Evolutionary conservation across 345 rosid genomes (phyloP), one percentile per base, ranked within the genome.

Genomic region (Camelina hispida): DNA sequence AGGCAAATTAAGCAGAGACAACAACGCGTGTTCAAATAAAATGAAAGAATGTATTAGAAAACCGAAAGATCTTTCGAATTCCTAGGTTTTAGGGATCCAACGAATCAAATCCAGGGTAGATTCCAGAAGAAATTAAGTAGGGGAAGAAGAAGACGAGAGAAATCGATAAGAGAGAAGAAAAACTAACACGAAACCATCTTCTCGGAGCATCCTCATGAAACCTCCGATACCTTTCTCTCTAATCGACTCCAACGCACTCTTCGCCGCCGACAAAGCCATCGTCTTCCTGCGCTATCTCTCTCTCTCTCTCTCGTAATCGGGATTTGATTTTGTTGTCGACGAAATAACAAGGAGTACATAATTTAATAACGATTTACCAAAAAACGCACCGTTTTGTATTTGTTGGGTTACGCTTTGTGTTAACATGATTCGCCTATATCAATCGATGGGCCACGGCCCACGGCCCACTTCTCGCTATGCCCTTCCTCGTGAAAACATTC

Each of bases 251-350:
- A 86, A 25, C 25, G 79, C 91, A 70, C 84, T 88, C 77, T 87
- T 89, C 85, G 89, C 80, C 85, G 86, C 88, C 69, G 84, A 80
- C 72, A 85, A 75, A 56, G 94, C 98, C 99, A 95, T 95, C 78
- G 72, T 83, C 69, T 32, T 48, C 69, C 8, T 48, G 67, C 8
- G 66, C n/a, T 50, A 6, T 69, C 60, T 42, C 22, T 17, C 68
- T 69, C 56, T 46, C 25, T 46, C 25, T 16, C 68, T 62, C 35
- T 57, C 74, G 37, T 44, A 56, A 25, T 65, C 54, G 2, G 22
- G 44, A 50, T 68, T 67, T 20, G 65, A 53, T 76, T 76, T 35
- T 48, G 66, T 37, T 38, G 20, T 56, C 71, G 18, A 62, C 75
- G 34, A 62, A 35, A 55, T 66, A 25, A 48, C 68, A 18, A 66